These are phyloP conservation scores for Kuraishia piskuri DNA, from an alignment of 805 yeast genomes.

Conservation along the genomic window DNA sequence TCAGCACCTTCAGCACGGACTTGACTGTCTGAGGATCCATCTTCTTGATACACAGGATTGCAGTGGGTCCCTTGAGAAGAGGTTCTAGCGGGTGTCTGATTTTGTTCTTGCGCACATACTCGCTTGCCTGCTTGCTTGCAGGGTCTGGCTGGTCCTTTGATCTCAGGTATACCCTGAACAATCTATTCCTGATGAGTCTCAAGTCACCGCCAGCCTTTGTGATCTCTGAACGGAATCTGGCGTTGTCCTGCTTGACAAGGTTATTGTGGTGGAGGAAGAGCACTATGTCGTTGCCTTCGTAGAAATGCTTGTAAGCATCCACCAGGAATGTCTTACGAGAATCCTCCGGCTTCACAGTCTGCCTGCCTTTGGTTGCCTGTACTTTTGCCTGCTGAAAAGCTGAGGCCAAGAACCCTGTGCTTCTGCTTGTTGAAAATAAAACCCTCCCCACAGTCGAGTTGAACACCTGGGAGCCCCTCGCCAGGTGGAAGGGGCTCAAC, in stretches of 20 bases:
- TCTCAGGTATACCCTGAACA: constrained; percentile 71
- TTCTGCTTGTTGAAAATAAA: neutral
- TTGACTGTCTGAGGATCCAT: constrained; percentile 66
- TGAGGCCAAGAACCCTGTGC: neutral
- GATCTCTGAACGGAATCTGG: constrained; percentile 52
- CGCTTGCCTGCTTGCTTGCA: constrained; percentile 42
- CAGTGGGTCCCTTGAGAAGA: constrained; percentile 79
- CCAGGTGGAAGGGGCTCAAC: neutral
- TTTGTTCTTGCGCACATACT: constrained; percentile 28
- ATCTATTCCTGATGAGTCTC: constrained; percentile 55
- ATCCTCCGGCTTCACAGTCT: constrained; percentile 18
- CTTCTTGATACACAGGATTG: constrained; percentile 58
- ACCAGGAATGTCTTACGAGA: constrained; percentile 83
- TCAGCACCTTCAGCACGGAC: constrained; percentile 51
- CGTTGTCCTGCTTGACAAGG: constrained; percentile 60
- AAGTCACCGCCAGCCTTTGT: constrained; percentile 59
- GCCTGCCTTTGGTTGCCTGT: neutral
- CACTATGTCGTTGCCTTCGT: constrained; percentile 61
- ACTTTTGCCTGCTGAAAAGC: neutral
- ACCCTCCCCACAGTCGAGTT: neutral
- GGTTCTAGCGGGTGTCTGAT: constrained; percentile 60
- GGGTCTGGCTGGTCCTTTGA: constrained; percentile 69
- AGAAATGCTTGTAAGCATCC: constrained; percentile 67
- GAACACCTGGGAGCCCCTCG: neutral
- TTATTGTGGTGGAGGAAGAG: constrained; percentile 83